Conservation (phyloP, 1,284 basidiomycete genomes). For the Irpex sp. region DNA sequence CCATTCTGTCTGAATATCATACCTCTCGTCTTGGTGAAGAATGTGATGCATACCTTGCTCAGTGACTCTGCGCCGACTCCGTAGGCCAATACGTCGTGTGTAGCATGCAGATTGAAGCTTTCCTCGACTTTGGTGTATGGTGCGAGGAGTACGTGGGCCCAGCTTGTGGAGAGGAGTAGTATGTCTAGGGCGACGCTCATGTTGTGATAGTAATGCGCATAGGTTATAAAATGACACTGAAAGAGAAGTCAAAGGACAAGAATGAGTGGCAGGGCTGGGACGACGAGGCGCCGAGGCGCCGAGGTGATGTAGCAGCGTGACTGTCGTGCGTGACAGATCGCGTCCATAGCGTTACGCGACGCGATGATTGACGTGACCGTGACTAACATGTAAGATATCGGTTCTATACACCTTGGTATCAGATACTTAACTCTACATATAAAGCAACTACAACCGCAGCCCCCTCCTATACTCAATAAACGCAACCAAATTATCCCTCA, state of each 20-base stretch:
- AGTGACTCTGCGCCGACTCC: slow-evolving; percentile 49
- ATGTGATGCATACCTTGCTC: no score
- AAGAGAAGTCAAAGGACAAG: neutral
- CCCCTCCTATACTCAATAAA: slow-evolving; percentile 84
- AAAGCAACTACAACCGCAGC: slow-evolving; percentile 46
- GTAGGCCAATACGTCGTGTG: slow-evolving; percentile 83
- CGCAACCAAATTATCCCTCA: slow-evolving; percentile 81
- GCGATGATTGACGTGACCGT: neutral
- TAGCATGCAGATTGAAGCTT: slow-evolving; percentile 92
- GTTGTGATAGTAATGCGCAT: neutral
- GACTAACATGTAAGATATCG: no score
- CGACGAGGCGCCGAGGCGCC: neutral
- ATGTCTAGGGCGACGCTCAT: slow-evolving; percentile 48
- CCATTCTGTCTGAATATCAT: neutral
- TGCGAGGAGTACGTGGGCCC: slow-evolving; percentile 68
- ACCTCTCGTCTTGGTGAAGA: no score
- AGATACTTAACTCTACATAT: no score
- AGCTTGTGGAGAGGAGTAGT: slow-evolving; percentile 53
- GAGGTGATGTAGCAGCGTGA: neutral
- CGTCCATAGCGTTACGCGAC: neutral
- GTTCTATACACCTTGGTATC: no score
- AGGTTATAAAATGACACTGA: neutral
- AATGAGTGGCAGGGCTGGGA: neutral
- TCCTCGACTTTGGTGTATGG: slow-evolving; percentile 98
- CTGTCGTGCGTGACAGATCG: neutral